Conservation (phyloP, 2,329 filamentous ascomycete genomes). For the Eutypa lata region DNA sequence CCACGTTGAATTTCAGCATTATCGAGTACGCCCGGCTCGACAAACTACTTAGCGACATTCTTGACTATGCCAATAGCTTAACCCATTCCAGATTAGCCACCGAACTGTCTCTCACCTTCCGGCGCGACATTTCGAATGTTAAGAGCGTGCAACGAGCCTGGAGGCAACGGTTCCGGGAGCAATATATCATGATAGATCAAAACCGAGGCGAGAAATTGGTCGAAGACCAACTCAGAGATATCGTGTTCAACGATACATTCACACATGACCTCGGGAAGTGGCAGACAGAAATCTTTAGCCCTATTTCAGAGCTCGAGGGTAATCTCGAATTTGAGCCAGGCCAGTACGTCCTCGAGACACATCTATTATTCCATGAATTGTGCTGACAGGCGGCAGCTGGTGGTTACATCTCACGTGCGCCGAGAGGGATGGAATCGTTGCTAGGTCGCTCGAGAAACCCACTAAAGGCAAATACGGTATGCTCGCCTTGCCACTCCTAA, state of each 20-base stretch:
- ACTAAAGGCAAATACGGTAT: conserved; percentile 45
- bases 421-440: conserved; percentile 52
- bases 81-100: conserved; percentile 25
- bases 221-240: conserved; percentile 36
- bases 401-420: conserved; percentile 57
- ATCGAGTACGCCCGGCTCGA: conserved; percentile 34
- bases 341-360: conserved; percentile 36
- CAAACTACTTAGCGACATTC: conserved; percentile 41
- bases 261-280: conserved; percentile 32
- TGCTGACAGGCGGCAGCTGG: conserved; percentile 43
- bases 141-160: conserved; percentile 40
- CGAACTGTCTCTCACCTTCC: conserved; percentile 27
- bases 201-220: conserved; percentile 35
- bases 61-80: conserved; percentile 35
- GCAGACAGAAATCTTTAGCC: conserved; percentile 31
- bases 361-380: neutral
- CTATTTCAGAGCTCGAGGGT: conserved; percentile 37
- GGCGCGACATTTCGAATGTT: conserved; percentile 33
- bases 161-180: conserved; percentile 41
- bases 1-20: conserved; percentile 35
- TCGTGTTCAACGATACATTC: conserved; percentile 34
- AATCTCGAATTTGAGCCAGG: conserved; percentile 44
- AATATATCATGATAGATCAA: conserved; percentile 44
- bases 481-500: conserved; percentile 47
- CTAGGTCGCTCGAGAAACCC: conserved; percentile 38